Conservation (phyloP, 129 eudicot genomes). For the Erigeron canadensis region DNA sequence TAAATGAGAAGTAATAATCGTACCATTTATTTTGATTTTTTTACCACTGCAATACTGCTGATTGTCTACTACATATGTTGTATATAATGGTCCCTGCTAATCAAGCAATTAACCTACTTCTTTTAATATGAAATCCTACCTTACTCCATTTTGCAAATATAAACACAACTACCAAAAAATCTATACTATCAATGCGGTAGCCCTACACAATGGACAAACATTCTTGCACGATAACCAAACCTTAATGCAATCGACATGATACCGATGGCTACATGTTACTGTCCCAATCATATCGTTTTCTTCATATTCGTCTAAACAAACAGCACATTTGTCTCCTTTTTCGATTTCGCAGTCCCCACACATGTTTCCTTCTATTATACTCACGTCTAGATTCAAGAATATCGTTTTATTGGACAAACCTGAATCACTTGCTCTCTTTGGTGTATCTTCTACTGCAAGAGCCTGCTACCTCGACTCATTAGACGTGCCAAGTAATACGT, state of each 20-base stretch:
- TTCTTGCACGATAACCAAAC: not conserved
- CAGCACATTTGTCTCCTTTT: not conserved
- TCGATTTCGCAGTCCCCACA: no score
- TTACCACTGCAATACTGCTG: no score
- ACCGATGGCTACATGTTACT: not conserved
- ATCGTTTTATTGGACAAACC: not conserved
- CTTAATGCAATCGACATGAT: not conserved
- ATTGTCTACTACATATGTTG: no score
- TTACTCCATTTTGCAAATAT: no score
- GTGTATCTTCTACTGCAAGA: no score
- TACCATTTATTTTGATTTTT: no score
- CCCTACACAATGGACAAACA: not conserved
- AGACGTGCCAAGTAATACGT: no score
- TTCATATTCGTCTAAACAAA: not conserved
- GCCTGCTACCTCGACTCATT: no score
- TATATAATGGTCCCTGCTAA: no score
- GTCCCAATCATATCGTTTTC: not conserved
- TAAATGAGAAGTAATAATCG: no score
- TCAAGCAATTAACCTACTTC: no score
- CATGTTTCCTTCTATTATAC: not conserved
- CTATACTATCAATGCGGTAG: not conserved
- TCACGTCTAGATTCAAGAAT: not conserved
- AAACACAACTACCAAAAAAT: not conserved
- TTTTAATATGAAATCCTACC: no score
- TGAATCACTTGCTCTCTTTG: not conserved